Evolutionary conservation across 805 yeast genomes (phyloP).

Genomic region (Nakazawaea pomicola): DNA sequence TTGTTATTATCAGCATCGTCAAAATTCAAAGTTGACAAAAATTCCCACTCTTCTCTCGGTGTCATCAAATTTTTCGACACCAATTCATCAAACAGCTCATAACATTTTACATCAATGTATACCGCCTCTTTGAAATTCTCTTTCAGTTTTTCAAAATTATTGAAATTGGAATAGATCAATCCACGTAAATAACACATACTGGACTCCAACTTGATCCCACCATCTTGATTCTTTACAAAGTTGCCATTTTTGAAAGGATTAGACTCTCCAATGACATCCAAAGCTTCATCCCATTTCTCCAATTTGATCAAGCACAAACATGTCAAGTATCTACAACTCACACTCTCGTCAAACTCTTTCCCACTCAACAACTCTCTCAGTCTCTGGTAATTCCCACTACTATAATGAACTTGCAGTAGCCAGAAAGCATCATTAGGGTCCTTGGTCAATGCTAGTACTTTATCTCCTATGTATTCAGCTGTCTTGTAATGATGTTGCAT

Average conservation of each 20-base stretch:
- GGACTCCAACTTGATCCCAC: slow-evolving; percentile 83
- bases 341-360: slow-evolving; percentile 51
- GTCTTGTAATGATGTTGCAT: slow-evolving; percentile 89
- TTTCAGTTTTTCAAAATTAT: slow-evolving; percentile 80
- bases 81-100: slow-evolving; percentile 83
- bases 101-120: slow-evolving; percentile 83
- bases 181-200: slow-evolving; percentile 86
- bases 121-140: slow-evolving; percentile 86
- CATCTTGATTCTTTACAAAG: slow-evolving; percentile 49
- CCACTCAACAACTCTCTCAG: slow-evolving; percentile 68
- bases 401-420: slow-evolving; percentile 86
- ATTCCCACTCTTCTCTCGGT: slow-evolving; percentile 85
- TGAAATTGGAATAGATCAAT: slow-evolving; percentile 72
- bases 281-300: slow-evolving; percentile 82
- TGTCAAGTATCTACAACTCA: slow-evolving; percentile 76
- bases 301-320: slow-evolving; percentile 69
- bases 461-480: slow-evolving; percentile 90
- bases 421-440: slow-evolving; percentile 95
- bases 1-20: slow-evolving; percentile 73
- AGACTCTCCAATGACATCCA: slow-evolving; percentile 76
- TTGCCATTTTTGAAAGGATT: slow-evolving; percentile 56
- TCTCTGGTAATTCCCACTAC: slow-evolving; percentile 69
- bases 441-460: slow-evolving; percentile 73
- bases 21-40: slow-evolving; percentile 57
- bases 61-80: slow-evolving; percentile 67